Conservation (phyloP, 345 rosid genomes). For the Populus euphratica region DNA sequence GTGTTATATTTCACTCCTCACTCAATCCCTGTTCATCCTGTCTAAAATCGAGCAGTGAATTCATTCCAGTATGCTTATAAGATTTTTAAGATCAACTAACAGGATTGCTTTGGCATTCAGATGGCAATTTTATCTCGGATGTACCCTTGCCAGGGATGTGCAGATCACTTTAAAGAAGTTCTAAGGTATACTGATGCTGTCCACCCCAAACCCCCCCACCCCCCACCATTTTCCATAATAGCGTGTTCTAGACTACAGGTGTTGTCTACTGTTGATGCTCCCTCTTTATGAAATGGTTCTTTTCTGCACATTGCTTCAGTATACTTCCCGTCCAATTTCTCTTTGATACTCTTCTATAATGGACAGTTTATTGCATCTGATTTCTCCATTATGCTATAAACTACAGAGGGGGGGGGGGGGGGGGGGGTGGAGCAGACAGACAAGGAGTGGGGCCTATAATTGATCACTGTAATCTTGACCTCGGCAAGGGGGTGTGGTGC, state of each 20-base stretch:
- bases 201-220: background rate
- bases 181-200: slow-evolving; percentile 46
- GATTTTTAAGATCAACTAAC: slow-evolving; percentile 1
- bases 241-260: background rate
- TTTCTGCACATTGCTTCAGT: too few species aligned
- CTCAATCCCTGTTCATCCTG: background rate
- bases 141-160: slow-evolving; percentile 95
- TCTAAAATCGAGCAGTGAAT: background rate
- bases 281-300: too few species aligned
- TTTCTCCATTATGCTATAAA: background rate
- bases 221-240: background rate
- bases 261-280: background rate
- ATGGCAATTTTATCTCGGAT: slow-evolving; percentile 85
- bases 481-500: too few species aligned
- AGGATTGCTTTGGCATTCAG: slow-evolving; percentile 37
- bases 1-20: background rate
- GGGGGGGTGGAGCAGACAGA: too few species aligned
- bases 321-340: background rate
- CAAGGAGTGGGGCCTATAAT: too few species aligned
- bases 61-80: background rate
- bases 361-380: background rate
- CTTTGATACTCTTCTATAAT: background rate
- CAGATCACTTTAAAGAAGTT: slow-evolving; percentile 91
- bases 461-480: too few species aligned
- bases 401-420: background rate